Evolutionary conservation across 306 rosid genomes (phyloP).

Genomic region (Pueraria montana): DNA sequence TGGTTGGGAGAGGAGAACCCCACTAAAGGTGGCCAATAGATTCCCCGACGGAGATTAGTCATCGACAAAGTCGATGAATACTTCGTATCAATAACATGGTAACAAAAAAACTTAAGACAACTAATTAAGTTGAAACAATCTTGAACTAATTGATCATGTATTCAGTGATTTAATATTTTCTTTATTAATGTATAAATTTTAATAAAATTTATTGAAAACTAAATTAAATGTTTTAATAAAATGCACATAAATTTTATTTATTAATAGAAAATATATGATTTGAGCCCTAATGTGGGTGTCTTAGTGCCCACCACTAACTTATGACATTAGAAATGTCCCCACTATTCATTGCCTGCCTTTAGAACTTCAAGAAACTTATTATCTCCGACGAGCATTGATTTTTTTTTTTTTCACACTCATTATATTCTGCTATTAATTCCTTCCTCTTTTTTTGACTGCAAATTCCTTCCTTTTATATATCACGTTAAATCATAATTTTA

Average conservation of each 20-base stretch:
- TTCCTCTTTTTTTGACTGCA: too few species aligned
- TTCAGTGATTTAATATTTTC: not conserved
- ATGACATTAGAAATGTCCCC: not conserved
- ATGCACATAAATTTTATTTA: not conserved
- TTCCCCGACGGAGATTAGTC: too few species aligned
- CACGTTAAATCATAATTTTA: not conserved
- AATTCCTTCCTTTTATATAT: not conserved
- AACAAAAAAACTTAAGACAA: too few species aligned
- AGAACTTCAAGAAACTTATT: not conserved
- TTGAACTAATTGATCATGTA: too few species aligned
- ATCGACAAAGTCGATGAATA: too few species aligned
- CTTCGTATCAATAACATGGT: too few species aligned
- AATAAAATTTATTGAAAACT: not conserved
- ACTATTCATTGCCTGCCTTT: not conserved
- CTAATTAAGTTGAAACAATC: too few species aligned
- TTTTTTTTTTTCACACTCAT: not conserved
- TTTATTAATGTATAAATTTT: not conserved
- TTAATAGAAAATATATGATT: not conserved
- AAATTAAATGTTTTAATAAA: not conserved
- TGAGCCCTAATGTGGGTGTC: not conserved
- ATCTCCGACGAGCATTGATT: not conserved
- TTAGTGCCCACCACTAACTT: not conserved
- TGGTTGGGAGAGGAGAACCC: too few species aligned
- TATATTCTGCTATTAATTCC: not conserved
- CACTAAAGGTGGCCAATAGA: too few species aligned